Percentiles rank a stretch among this genome's conserved stretches.
These are phyloP conservation scores for Helichrysum umbraculigerum DNA, from an alignment of 129 eudicot genomes.

Conservation along the genomic window DNA sequence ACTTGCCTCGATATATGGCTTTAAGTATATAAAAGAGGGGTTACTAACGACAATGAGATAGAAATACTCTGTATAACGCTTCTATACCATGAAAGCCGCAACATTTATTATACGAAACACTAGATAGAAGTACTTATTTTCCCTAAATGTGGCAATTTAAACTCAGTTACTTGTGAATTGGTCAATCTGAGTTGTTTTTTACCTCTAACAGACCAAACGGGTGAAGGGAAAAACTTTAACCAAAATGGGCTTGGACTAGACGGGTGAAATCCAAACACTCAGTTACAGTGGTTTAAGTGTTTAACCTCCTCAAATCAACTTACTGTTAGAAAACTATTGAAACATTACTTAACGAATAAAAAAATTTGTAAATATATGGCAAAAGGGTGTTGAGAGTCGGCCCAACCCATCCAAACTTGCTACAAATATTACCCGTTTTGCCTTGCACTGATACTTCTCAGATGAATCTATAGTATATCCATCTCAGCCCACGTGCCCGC, in stretches of 20 bases:
- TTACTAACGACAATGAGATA: not conserved
- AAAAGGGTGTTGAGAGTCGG: not conserved
- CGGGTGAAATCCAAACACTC: not conserved
- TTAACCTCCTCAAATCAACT: too few relatives aligned
- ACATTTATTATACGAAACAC: not conserved
- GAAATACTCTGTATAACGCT: not conserved
- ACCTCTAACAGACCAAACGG: not conserved
- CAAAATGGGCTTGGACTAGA: not conserved
- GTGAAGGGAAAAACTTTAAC: not conserved
- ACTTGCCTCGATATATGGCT: slow-evolving; percentile 64
- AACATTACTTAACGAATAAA: not conserved
- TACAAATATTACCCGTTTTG: not conserved
- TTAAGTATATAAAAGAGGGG: not conserved
- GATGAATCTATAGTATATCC: not conserved
- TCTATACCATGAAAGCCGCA: not conserved
- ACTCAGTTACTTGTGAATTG: not conserved
- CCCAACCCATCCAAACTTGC: not conserved
- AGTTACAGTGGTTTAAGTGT: not conserved
- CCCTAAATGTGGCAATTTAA: not conserved
- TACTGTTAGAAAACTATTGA: not conserved
- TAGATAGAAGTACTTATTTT: not conserved
- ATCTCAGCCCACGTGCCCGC: not conserved
- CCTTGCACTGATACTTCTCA: not conserved
- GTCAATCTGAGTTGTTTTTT: not conserved
- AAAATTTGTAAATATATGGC: not conserved